These are phyloP conservation scores for Irpex lacteus DNA, from an alignment of 1,284 basidiomycete genomes.

Conservation along the genomic window DNA sequence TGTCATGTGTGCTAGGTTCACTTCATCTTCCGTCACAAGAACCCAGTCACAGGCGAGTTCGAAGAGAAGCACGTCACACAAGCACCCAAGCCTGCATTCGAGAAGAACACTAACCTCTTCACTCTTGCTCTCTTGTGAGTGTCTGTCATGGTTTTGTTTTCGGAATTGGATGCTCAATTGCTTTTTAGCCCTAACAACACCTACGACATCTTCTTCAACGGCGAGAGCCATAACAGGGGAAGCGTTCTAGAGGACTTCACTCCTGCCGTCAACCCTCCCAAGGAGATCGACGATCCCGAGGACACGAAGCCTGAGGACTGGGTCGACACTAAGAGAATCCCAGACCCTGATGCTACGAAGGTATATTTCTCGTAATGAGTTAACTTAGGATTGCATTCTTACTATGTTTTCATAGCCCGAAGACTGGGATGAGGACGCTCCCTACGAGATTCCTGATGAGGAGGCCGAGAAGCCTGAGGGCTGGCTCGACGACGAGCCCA, in stretches of 20 bases:
- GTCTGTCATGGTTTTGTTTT: neutral
- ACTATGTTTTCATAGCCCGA: slow-evolving; percentile 52
- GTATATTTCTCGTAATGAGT: slow-evolving; percentile 31
- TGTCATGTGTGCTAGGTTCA: slow-evolving; percentile 60
- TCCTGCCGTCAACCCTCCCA: slow-evolving; percentile 91
- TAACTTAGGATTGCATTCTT: slow-evolving; percentile 1
- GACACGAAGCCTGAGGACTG: slow-evolving; percentile 92
- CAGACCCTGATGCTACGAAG: slow-evolving; percentile 85
- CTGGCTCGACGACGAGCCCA: slow-evolving; percentile 92
- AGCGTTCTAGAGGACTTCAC: slow-evolving; percentile 92
- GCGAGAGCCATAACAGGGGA: slow-evolving; percentile 78
- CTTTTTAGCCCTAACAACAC: slow-evolving; percentile 84
- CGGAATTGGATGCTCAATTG: neutral
- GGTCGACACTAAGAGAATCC: slow-evolving; percentile 88
- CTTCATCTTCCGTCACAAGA: slow-evolving; percentile 98
- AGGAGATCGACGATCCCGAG: slow-evolving; percentile 91
- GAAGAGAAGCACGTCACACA: slow-evolving; percentile 96
- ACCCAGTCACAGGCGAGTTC: slow-evolving; percentile 84
- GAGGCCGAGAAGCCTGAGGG: slow-evolving; percentile 90
- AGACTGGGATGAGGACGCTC: slow-evolving; percentile 96
- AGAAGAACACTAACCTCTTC: slow-evolving; percentile 89
- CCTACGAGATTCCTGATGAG: slow-evolving; percentile 86
- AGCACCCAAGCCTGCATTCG: slow-evolving; percentile 83
- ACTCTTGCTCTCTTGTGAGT: slow-evolving; percentile 88
- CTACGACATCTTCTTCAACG: slow-evolving; percentile 92